These are phyloP conservation scores for Marchantia paleacea DNA, from an alignment of 225 moss, liverwort and hornwort species.

Conservation along the genomic window DNA sequence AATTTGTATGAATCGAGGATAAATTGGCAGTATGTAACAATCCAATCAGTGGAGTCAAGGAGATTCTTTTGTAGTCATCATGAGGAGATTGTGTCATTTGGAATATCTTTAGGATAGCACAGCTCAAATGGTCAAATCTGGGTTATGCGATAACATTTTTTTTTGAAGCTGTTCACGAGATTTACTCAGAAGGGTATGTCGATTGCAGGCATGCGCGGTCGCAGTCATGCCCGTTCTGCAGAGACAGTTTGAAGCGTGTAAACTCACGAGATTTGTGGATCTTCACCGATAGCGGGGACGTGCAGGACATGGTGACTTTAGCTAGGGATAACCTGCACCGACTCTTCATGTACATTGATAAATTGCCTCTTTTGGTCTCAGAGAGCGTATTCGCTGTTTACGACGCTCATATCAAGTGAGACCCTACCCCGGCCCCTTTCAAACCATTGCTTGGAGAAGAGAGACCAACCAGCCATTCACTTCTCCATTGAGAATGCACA, in stretches of 20 bases:
- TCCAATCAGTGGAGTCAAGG: too few species aligned
- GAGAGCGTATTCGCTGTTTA: conserved; percentile 93
- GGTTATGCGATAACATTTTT: neutral
- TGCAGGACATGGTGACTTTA: conserved; percentile 86
- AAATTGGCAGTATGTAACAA: too few species aligned
- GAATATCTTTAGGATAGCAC: neutral
- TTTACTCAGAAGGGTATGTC: neutral
- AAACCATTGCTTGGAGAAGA: conserved; percentile 25
- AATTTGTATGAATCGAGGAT: too few species aligned
- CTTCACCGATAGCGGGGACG: conserved; percentile 82
- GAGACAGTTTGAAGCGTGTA: conserved; percentile 91
- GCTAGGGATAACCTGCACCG: conserved; percentile 94
- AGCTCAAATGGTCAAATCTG: too few species aligned
- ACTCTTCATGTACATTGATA: conserved; percentile 96
- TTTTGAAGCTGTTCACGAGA: neutral
- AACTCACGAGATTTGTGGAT: conserved; percentile 98
- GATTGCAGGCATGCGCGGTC: conserved; percentile 84
- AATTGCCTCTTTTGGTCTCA: conserved; percentile 88
- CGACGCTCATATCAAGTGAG: conserved; percentile 94
- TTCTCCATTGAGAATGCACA: conserved; percentile 17
- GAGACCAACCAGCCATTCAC: conserved; percentile 21
- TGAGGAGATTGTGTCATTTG: neutral
- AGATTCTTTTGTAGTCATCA: too few species aligned
- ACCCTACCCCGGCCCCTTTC: conserved; percentile 19
- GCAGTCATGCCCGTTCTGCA: conserved; percentile 92